Evolutionary conservation across 2,329 filamentous ascomycete species (phyloP), one percentile per base, ranked within the genome.

Genomic region (Pseudogymnoascus sp.): DNA sequence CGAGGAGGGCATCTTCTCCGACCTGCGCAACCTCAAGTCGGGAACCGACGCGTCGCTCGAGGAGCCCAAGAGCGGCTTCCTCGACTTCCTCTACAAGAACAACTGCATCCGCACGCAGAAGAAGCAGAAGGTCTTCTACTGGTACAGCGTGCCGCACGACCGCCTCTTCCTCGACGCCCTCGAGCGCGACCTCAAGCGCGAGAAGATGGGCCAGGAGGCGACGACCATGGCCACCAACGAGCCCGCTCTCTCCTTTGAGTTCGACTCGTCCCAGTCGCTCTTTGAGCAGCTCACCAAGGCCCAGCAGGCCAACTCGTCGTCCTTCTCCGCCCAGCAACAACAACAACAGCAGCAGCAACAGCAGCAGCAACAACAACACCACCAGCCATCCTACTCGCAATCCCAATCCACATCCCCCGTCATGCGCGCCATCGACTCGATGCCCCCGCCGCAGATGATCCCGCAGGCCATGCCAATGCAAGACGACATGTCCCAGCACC

Each of bases 41-140:
- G 95, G 95, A 68, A 97, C 93, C 71, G 95, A 99, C 81, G 95
- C 95, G 59, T 97, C 95, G 44, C 86, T 99, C 65, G 95, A 99
- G 79, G 95, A 99, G 81, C 95, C 95, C 63, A 99, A 99, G 83
- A 97, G 93, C 79, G 88, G 90, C 1, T 99, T 99, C 79, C 85
- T 99, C 66, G 95, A 99, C 78, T 99, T 97, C 76, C 83, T 99
- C 50, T 99, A 99, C 86, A 99, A 99, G 84, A 99, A 99, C 85
- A 99, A 99, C 82, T 99, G 95, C 83, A 99, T 99, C 71, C 88
- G 95, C 70, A 99, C 95, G 38, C 95, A 99, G 78, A 99, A 99
- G 86, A 99, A 99, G 84, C 95, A 99, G 75, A 99, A 99, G 82
- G 95, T 99, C 68, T 99, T 99, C 74, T 99, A 97, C 80, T 99